These are phyloP conservation scores for Isabelozyma pseudorhagii DNA, from an alignment of 805 yeast species.

Conservation along the genomic window DNA sequence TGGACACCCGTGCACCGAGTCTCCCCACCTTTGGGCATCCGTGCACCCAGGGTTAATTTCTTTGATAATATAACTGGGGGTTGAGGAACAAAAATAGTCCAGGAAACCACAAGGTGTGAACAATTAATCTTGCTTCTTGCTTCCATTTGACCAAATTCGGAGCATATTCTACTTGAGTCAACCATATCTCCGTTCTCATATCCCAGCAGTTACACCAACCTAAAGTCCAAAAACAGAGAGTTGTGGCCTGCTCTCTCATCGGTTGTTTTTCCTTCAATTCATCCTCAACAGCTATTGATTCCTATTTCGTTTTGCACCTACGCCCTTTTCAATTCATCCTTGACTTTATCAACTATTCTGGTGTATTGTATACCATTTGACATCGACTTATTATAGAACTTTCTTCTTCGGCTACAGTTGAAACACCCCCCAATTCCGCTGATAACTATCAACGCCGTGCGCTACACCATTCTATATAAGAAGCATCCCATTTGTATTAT, in stretches of 20 bases:
- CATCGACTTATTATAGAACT: too few relatives aligned
- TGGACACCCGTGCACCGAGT: background rate
- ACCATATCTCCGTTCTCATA: background rate
- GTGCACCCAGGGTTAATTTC: background rate
- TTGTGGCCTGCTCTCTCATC: background rate
- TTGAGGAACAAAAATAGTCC: background rate
- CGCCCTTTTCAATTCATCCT: too few relatives aligned
- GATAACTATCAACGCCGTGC: too few relatives aligned
- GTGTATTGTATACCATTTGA: too few relatives aligned
- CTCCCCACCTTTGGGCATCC: background rate
- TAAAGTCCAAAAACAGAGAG: background rate
- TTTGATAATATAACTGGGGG: background rate
- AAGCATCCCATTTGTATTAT: too few relatives aligned
- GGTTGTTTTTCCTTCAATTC: background rate
- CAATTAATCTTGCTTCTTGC: background rate
- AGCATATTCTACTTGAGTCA: background rate
- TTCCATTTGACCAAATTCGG: background rate
- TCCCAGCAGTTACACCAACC: background rate
- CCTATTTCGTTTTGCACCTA: too few relatives aligned
- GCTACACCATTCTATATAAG: too few relatives aligned
- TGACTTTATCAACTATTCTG: too few relatives aligned
- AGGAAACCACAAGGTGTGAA: background rate
- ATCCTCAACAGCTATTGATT: background rate
- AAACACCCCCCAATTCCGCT: too few relatives aligned
- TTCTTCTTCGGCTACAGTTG: too few relatives aligned